These are phyloP conservation scores for Antitrichia curtipendula DNA, from an alignment of 225 moss, liverwort and hornwort species.

Conservation along the genomic window DNA sequence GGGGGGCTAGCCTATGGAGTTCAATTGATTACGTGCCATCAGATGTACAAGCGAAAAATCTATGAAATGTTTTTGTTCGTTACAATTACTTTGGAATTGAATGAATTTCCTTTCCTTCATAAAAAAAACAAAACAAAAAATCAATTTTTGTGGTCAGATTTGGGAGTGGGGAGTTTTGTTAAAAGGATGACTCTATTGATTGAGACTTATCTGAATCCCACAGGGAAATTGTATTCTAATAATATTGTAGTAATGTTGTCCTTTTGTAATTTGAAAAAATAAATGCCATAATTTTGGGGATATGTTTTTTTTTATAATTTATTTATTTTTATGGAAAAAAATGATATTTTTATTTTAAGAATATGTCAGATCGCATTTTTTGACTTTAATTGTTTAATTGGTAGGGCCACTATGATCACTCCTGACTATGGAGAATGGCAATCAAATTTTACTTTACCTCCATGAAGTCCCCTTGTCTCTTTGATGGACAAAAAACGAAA, in stretches of 20 bases:
- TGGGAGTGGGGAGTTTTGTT: no score
- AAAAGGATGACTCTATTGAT: no score
- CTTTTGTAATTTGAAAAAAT: not conserved
- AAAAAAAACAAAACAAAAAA: no score
- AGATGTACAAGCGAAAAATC: not conserved
- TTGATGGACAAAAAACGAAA: not conserved
- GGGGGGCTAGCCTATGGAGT: not conserved
- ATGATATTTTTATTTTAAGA: not conserved
- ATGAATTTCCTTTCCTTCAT: no score
- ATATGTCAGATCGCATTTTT: not conserved
- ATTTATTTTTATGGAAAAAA: no score
- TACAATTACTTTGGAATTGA: no score
- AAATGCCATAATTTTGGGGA: fast-evolving
- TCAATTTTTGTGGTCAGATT: no score
- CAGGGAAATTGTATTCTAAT: not conserved
- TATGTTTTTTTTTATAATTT: not conserved
- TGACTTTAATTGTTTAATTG: not conserved
- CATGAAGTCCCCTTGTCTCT: not conserved
- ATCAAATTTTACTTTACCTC: not conserved
- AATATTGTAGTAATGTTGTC: not conserved
- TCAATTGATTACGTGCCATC: not conserved
- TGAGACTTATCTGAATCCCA: not conserved
- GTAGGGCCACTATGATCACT: not conserved
- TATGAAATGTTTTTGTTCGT: not conserved
- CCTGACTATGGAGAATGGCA: not conserved